Percentiles rank a stretch among this genome's conserved stretches.
phyloP scores from a whole-genome alignment of 768 basidiomycete genomes.

The Amanita exitialis region DNA sequence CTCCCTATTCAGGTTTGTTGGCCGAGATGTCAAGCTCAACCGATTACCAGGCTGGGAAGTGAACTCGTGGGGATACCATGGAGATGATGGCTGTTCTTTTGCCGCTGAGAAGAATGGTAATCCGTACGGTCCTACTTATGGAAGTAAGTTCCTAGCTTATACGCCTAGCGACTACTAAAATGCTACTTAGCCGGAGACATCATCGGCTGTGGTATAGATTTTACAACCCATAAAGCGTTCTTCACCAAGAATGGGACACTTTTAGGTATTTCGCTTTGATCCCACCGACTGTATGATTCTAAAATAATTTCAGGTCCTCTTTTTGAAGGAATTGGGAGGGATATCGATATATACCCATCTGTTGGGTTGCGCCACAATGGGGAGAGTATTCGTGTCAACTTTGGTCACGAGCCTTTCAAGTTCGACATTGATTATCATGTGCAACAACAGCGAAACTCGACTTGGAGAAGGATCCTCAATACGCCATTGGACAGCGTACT shows the following conservation, averaged over 20 bases:
- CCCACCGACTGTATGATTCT: constrained; percentile 3
- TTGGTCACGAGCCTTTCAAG: constrained; percentile 77
- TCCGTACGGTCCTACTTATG: constrained; percentile 70
- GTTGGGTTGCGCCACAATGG: constrained; percentile 75
- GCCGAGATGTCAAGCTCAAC: constrained; percentile 50
- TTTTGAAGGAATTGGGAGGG: constrained; percentile 64
- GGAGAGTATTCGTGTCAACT: constrained; percentile 79
- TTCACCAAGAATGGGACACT: constrained; percentile 83
- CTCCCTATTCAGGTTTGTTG: constrained; percentile 45
- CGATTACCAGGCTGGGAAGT: constrained; percentile 83
- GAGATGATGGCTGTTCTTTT: constrained; percentile 79
- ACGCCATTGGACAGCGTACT: constrained; percentile 38
- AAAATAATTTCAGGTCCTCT: constrained; percentile 39
- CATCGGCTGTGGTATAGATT: constrained; percentile 91
- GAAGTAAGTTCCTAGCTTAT: constrained; percentile 40
- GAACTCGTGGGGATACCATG: constrained; percentile 87
- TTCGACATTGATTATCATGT: constrained; percentile 89
- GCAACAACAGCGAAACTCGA: constrained; percentile 52
- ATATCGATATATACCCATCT: constrained; percentile 70
- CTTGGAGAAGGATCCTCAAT: constrained; percentile 59
- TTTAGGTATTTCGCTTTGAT: constrained; percentile 35
- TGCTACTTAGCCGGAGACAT: constrained; percentile 60
- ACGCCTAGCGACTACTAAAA: not conserved
- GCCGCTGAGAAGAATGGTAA: constrained; percentile 63
- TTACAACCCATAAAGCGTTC: constrained; percentile 69